Conservation (phyloP, 768 basidiomycete species). For the Coprinellus aureogranulatus region DNA sequence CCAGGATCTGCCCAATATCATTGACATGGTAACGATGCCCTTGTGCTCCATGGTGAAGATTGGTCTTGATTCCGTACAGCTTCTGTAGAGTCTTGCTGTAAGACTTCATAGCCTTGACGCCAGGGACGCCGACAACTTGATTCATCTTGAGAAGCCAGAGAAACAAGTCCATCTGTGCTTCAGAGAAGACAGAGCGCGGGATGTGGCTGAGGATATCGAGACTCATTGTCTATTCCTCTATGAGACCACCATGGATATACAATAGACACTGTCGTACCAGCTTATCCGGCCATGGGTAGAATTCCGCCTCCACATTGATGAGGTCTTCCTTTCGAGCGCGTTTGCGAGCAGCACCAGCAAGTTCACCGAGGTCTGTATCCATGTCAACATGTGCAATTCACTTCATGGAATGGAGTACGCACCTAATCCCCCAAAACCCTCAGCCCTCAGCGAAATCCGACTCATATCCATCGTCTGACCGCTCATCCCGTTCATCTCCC, state of each 20-base stretch:
- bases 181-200: constrained; percentile 22
- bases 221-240: constrained; percentile 19
- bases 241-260: neutral
- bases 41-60: neutral
- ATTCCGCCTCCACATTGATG: neutral
- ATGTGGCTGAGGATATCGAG: constrained; percentile 24
- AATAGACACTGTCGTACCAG: constrained; percentile 13
- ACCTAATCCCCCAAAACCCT: too few species aligned
- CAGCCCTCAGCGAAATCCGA: too few species aligned
- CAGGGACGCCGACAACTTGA: constrained; percentile 15
- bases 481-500: too few species aligned
- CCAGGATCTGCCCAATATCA: neutral
- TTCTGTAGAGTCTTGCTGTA: neutral
- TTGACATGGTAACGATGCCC: neutral
- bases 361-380: neutral
- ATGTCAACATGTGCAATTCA: neutral
- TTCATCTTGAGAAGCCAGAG: constrained; percentile 20
- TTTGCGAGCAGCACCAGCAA: neutral
- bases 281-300: constrained; percentile 18
- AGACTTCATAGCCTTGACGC: neutral
- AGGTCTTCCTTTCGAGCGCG: neutral
- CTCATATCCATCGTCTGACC: too few species aligned
- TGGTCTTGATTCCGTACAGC: neutral
- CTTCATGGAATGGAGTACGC: neutral
- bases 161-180: constrained; percentile 21